These are phyloP conservation scores for Mortierella sp. DNA, from an alignment of 371 early-diverging fungal genomes.

Conservation along the genomic window DNA sequence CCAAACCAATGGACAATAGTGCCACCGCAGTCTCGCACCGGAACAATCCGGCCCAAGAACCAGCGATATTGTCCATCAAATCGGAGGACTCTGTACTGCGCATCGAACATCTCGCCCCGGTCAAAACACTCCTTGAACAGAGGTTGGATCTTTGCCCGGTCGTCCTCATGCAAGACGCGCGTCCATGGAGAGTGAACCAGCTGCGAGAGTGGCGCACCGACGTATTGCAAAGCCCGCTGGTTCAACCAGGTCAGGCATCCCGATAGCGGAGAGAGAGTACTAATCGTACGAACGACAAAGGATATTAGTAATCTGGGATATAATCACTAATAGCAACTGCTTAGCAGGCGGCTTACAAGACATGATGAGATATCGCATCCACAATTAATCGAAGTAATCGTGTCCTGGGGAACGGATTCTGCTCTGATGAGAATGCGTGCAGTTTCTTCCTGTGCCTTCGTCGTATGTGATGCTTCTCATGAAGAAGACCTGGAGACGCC, in stretches of 20 bases:
- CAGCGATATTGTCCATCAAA: conserved; percentile 73
- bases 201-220: conserved; percentile 60
- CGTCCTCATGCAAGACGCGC: conserved; percentile 69
- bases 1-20: conserved; percentile 69
- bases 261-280: conserved; percentile 65
- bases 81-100: conserved; percentile 67
- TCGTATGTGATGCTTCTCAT: conserved; percentile 18
- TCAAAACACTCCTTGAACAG: conserved; percentile 67
- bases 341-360: too few species aligned
- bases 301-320: too few species aligned
- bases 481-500: conserved; percentile 31
- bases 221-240: conserved; percentile 67
- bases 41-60: conserved; percentile 71
- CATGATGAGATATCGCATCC: conserved; percentile 73
- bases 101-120: conserved; percentile 68
- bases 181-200: conserved; percentile 67
- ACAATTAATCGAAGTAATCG: conserved; percentile 67
- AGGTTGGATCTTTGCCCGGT: conserved; percentile 58
- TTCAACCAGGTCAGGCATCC: conserved; percentile 77
- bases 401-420: conserved; percentile 62
- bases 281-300: conserved; percentile 17
- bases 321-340: too few species aligned
- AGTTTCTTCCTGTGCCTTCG: conserved; percentile 33
- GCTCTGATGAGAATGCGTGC: conserved; percentile 26
- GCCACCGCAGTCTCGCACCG: conserved; percentile 68